phyloP scores from a whole-genome alignment of 495 filamentous ascomycete species.

The Lophiostoma macrostomum region DNA sequence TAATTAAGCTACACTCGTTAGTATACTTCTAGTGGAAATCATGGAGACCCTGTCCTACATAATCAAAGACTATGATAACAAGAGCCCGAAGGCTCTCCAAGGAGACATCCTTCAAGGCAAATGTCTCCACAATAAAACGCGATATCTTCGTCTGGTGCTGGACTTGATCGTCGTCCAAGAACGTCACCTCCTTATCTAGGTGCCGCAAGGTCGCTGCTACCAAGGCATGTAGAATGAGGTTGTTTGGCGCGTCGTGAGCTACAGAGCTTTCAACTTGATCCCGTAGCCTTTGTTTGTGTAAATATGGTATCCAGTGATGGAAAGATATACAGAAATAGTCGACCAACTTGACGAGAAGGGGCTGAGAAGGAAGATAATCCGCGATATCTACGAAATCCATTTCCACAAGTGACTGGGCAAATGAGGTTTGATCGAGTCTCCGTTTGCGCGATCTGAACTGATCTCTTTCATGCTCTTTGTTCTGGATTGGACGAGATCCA shows the following conservation, averaged over 20 bases:
- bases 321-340: constrained; percentile 10
- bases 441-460: background rate
- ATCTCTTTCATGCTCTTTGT: background rate
- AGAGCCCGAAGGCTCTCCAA: constrained; percentile 5
- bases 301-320: constrained; percentile 14
- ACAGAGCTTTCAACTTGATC: background rate
- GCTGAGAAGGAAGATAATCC: constrained; percentile 5
- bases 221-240: constrained; percentile 4
- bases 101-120: constrained; percentile 1
- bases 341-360: constrained; percentile 7
- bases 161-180: constrained; percentile 10
- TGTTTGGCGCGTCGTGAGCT: background rate
- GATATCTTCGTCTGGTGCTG: background rate
- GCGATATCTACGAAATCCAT: background rate
- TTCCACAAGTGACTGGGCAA: background rate
- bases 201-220: constrained; percentile 5
- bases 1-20: constrained; percentile 1
- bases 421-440: background rate
- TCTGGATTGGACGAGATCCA: too few relatives aligned
- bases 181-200: background rate
- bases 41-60: background rate
- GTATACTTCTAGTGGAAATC: background rate
- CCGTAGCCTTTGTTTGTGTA: constrained; percentile 8
- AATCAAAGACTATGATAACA: constrained; percentile 10
- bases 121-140: constrained; percentile 8